These are phyloP conservation scores for Pelargonium fulgidum DNA, from an alignment of 441 rosid species.

Conservation along the genomic window DNA sequence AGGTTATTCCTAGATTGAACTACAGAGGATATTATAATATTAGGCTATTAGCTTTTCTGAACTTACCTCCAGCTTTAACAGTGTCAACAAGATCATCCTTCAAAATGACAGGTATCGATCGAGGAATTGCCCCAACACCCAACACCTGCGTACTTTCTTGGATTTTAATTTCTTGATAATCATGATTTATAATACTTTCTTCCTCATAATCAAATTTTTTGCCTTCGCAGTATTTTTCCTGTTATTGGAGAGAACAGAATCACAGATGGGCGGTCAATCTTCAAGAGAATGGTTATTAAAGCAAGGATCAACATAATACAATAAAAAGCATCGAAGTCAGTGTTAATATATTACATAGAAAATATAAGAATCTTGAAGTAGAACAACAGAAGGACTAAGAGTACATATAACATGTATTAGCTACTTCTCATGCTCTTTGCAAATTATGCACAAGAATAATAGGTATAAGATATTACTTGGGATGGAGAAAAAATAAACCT, in stretches of 20 bases:
- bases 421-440: neutral
- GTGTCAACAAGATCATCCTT: slow-evolving; percentile 94
- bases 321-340: neutral
- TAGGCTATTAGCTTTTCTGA: slow-evolving; percentile 16
- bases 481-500: slow-evolving; percentile 38
- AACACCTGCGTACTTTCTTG: slow-evolving; percentile 90
- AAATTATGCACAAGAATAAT: neutral
- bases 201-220: slow-evolving; percentile 59
- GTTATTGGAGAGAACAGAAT: slow-evolving; percentile 24
- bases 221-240: slow-evolving; percentile 79
- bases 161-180: slow-evolving; percentile 92
- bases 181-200: slow-evolving; percentile 65
- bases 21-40: slow-evolving; percentile 5
- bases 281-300: neutral
- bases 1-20: neutral
- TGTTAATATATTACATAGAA: slow-evolving; percentile 4
- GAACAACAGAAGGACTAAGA: neutral
- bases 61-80: slow-evolving; percentile 92
- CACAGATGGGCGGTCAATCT: slow-evolving; percentile 12
- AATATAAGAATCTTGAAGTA: slow-evolving; percentile 10
- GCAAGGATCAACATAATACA: slow-evolving; percentile 14
- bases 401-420: neutral
- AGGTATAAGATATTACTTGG: slow-evolving; percentile 7
- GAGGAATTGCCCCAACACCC: slow-evolving; percentile 96
- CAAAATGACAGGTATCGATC: slow-evolving; percentile 68